These are phyloP conservation scores for Hymenoscyphus scutula DNA, from an alignment of 2,329 filamentous ascomycete species.

Conservation along the genomic window DNA sequence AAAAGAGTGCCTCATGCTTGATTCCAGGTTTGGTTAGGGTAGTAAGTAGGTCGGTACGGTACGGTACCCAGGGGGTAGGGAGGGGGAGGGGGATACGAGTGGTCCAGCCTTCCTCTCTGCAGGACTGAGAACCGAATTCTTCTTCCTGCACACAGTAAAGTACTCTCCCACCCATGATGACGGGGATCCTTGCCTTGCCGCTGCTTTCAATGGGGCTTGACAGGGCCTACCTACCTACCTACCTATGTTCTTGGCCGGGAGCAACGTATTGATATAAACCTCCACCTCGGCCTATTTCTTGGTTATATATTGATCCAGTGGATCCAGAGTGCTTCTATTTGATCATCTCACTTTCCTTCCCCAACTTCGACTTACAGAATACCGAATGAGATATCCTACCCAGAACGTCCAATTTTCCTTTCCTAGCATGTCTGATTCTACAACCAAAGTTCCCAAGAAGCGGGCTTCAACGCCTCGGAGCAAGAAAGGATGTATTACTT, in stretches of 20 bases:
- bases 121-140: neutral
- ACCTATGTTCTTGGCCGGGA: neutral
- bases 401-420: neutral
- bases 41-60: neutral
- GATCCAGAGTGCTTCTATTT: neutral
- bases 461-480: constrained; percentile 25
- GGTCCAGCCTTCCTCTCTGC: neutral
- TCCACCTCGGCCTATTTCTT: neutral
- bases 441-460: constrained; percentile 15
- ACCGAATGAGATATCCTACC: neutral
- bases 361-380: neutral
- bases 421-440: constrained; percentile 11
- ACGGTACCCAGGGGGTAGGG: too few relatives aligned
- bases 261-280: neutral
- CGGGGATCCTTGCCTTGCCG: neutral
- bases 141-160: neutral
- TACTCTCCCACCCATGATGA: neutral
- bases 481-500: constrained; percentile 59
- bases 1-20: neutral
- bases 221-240: too few relatives aligned
- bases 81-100: neutral
- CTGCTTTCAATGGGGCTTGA: constrained; percentile 1
- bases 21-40: neutral
- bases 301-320: neutral
- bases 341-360: neutral